phyloP scores from a whole-genome alignment of 2,329 filamentous ascomycete species.

The Venturia asperata region DNA sequence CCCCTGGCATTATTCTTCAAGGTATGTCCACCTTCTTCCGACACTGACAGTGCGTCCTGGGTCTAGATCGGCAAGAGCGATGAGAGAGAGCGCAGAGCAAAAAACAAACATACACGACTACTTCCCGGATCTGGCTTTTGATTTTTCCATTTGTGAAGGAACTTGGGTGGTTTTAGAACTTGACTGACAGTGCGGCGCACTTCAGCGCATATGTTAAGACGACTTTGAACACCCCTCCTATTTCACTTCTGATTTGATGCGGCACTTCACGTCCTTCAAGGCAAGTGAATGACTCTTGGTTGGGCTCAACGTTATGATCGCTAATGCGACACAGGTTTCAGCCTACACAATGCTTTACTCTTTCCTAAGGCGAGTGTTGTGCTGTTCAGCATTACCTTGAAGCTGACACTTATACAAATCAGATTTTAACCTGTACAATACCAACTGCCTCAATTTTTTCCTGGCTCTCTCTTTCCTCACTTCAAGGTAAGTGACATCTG shows the following conservation, averaged over 20 bases:
- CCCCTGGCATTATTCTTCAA: neutral
- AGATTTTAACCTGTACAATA: neutral
- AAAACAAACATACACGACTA: neutral
- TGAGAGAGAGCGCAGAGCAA: neutral
- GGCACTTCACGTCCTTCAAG: neutral
- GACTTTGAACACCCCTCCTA: neutral
- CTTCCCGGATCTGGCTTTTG: neutral
- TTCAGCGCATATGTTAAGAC: neutral
- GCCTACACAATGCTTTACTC: neutral
- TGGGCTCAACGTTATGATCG: neutral
- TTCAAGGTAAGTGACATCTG: neutral
- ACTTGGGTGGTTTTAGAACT: neutral
- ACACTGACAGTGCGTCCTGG: neutral
- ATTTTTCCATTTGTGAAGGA: neutral
- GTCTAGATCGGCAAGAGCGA: neutral
- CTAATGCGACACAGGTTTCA: neutral
- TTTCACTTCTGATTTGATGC: neutral
- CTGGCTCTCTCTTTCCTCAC: neutral
- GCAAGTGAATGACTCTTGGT: neutral
- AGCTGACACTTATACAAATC: neutral
- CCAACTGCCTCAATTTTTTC: neutral
- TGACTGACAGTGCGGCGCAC: constrained; percentile 6
- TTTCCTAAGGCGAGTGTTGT: neutral
- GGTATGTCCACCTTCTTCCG: neutral
- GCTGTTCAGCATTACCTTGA: neutral